These are phyloP conservation scores for California macrophylla DNA, from an alignment of 441 rosid species.

Conservation along the genomic window DNA sequence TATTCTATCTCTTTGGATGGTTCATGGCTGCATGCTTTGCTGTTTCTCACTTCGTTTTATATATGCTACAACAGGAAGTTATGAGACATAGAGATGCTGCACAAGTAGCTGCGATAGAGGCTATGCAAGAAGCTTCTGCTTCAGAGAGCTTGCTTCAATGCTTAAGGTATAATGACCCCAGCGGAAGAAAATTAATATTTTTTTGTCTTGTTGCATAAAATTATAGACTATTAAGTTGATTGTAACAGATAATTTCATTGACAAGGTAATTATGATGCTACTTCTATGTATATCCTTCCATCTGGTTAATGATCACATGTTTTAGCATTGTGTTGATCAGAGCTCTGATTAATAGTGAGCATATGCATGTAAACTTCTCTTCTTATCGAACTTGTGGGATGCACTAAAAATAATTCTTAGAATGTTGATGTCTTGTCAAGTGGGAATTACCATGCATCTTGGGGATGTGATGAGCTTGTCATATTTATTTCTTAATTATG, in stretches of 20 bases:
- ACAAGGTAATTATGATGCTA: not conserved
- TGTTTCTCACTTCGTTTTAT: not conserved
- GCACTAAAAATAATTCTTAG: not conserved
- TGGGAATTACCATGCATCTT: not conserved
- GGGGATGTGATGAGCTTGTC: not conserved
- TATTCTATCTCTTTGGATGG: not conserved
- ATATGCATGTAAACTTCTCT: not conserved
- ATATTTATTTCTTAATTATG: not conserved
- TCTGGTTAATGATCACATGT: not conserved
- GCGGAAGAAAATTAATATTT: not conserved
- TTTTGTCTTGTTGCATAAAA: not conserved
- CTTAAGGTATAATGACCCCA: constrained; percentile 41
- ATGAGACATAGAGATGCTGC: constrained; percentile 87
- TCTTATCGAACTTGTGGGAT: not conserved
- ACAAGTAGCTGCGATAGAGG: constrained; percentile 73
- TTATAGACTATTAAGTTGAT: not conserved
- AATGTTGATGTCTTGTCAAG: too few species aligned
- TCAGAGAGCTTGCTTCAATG: constrained; percentile 84
- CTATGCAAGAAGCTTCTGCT: constrained; percentile 89
- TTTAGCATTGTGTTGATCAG: not conserved
- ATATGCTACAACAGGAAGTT: constrained; percentile 45
- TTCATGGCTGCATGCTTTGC: not conserved
- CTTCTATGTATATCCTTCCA: not conserved
- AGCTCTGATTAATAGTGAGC: not conserved
- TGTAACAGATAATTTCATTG: not conserved